Evolutionary conservation across 108 stramenopile genomes (phyloP).

Genomic region (Phaeodactylum tricornutum): DNA sequence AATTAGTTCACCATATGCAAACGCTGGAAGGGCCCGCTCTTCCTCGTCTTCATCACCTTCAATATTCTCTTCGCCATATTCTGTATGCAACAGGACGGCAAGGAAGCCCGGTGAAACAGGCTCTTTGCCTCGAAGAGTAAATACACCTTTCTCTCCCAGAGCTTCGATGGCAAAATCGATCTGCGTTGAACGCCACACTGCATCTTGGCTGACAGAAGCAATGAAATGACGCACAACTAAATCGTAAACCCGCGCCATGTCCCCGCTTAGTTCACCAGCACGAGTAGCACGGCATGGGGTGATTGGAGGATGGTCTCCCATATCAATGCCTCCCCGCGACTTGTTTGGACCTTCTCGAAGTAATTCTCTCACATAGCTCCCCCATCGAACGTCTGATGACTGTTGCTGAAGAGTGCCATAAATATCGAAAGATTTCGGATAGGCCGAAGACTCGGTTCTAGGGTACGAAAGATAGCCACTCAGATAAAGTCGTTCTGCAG

Average conservation of each 20-base stretch:
- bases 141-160: conserved; percentile 62
- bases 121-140: conserved; percentile 65
- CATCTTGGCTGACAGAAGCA: conserved; percentile 80
- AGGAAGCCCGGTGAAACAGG: conserved; percentile 71
- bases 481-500: conserved; percentile 75
- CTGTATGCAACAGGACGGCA: conserved; percentile 59
- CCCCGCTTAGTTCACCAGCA: conserved; percentile 55
- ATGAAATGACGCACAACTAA: conserved; percentile 81
- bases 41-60: conserved; percentile 41
- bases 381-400: conserved; percentile 57
- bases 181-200: conserved; percentile 75
- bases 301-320: conserved; percentile 86
- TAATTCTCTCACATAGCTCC: conserved; percentile 55
- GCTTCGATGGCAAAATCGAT: conserved; percentile 54
- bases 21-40: conserved; percentile 66
- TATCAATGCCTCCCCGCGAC: conserved; percentile 65
- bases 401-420: conserved; percentile 66
- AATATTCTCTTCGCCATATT: conserved; percentile 68
- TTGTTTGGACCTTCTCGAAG: conserved; percentile 31
- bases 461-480: conserved; percentile 83
- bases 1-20: conserved; percentile 57
- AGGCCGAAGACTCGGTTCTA: conserved; percentile 69
- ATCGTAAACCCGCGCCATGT: conserved; percentile 82
- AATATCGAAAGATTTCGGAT: conserved; percentile 80
- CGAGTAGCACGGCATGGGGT: conserved; percentile 59